Percentiles rank a stretch among this genome's conserved stretches.
phyloP scores from a whole-genome alignment of 441 rosid species.

The Brassica hybrid region DNA sequence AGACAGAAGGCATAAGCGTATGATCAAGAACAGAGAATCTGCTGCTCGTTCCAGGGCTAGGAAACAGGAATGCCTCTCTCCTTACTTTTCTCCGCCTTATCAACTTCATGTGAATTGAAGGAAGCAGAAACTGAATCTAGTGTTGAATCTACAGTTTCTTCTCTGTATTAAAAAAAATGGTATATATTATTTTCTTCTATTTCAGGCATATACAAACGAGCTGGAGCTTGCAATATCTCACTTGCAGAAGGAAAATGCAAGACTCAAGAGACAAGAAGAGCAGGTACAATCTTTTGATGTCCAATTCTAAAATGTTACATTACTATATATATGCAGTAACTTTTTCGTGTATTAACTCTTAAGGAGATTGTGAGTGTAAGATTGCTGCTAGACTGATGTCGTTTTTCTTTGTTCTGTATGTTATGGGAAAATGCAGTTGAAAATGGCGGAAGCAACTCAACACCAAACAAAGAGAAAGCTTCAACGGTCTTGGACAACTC shows the following conservation, averaged over 20 bases:
- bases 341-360: not conserved
- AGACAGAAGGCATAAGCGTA: slow-evolving; percentile 58
- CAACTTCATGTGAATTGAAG: not conserved
- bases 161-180: slow-evolving; percentile 19
- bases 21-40: slow-evolving; percentile 87
- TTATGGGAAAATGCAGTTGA: slow-evolving; percentile 49
- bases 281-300: slow-evolving; percentile 43
- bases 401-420: slow-evolving; percentile 5
- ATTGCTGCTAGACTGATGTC: slow-evolving; percentile 7
- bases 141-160: too few relatives aligned
- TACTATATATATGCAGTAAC: not conserved
- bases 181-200: not conserved
- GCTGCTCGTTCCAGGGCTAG: slow-evolving; percentile 85
- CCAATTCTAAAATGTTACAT: not conserved
- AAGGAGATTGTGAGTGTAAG: slow-evolving; percentile 6
- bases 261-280: slow-evolving; percentile 57
- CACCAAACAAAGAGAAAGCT: slow-evolving; percentile 53
- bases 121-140: not conserved
- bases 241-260: slow-evolving; percentile 61
- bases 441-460: slow-evolving; percentile 52
- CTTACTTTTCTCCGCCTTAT: slow-evolving; percentile 4
- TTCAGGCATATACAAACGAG: slow-evolving; percentile 76
- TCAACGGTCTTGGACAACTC: slow-evolving; percentile 67
- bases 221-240: slow-evolving; percentile 56
- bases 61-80: slow-evolving; percentile 58